Percentiles rank a stretch among this genome's conserved stretches.
Conservation (phyloP, 2,329 filamentous ascomycete genomes). For the Tolypocladium ovalisporum region DNA sequence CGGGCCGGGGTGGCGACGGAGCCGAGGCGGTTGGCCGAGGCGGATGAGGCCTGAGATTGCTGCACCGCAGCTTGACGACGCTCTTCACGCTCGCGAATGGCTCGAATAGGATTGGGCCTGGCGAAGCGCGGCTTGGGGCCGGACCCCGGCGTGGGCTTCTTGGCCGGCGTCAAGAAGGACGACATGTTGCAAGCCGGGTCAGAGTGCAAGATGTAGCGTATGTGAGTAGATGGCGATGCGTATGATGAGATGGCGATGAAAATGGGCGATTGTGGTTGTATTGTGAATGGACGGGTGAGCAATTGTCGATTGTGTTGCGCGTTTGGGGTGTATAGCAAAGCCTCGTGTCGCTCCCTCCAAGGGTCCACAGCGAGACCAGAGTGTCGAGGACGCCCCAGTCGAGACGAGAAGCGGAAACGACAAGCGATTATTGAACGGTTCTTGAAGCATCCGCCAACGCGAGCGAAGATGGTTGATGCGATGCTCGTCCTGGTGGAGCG, state of each 20-base stretch:
- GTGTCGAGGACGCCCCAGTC: not conserved
- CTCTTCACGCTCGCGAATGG: conserved; percentile 40
- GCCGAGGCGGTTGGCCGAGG: conserved; percentile 14
- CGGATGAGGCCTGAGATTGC: conserved; percentile 17
- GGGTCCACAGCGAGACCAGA: not conserved
- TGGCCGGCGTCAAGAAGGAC: conserved; percentile 32
- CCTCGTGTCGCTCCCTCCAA: not conserved
- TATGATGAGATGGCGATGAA: not conserved
- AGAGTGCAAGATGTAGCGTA: no score
- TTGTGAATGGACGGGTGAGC: not conserved
- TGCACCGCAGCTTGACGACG: conserved; percentile 23
- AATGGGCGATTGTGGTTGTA: not conserved
- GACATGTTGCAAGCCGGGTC: conserved; percentile 25
- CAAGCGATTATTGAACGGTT: not conserved
- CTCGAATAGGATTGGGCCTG: conserved; percentile 36
- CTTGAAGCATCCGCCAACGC: not conserved
- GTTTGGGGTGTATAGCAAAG: not conserved
- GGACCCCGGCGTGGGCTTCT: conserved; percentile 16
- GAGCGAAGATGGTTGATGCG: not conserved
- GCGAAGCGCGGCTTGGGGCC: conserved; percentile 28
- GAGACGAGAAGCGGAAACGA: not conserved
- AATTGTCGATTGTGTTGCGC: not conserved
- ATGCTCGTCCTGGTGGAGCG: not conserved
- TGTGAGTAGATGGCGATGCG: not conserved
- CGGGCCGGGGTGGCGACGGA: conserved; percentile 22